phyloP scores from a whole-genome alignment of 2,329 filamentous ascomycete species.

The Grosmannia huntii region DNA sequence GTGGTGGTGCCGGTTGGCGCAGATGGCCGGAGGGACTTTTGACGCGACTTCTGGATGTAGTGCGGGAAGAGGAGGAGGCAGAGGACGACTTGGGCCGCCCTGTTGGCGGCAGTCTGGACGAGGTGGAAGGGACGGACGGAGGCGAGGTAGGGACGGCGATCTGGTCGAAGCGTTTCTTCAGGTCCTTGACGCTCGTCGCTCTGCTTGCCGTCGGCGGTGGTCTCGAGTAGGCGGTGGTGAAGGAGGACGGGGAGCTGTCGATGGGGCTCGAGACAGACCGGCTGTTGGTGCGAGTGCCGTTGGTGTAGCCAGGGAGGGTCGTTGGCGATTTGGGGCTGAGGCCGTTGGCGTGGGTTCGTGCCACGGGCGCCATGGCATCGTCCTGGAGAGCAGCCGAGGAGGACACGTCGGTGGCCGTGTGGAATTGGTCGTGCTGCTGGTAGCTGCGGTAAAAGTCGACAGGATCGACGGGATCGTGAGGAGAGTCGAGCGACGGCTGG shows the following conservation, averaged over 20 bases:
- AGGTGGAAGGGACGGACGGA: background rate
- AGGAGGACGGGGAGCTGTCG: slow-evolving; percentile 22
- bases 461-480: slow-evolving; percentile 2
- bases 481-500: background rate
- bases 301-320: slow-evolving; percentile 24
- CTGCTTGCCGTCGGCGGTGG: slow-evolving; percentile 16
- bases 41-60: background rate
- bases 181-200: slow-evolving; percentile 65
- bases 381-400: slow-evolving; percentile 4
- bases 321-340: slow-evolving; percentile 21
- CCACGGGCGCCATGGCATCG: slow-evolving; percentile 27
- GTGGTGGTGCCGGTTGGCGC: background rate
- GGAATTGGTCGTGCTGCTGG: background rate
- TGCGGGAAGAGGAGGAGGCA: background rate
- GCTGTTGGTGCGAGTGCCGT: slow-evolving; percentile 27
- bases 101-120: background rate
- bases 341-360: slow-evolving; percentile 38
- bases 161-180: slow-evolving; percentile 68
- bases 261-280: slow-evolving; percentile 46
- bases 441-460: slow-evolving; percentile 13
- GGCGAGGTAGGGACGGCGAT: slow-evolving; percentile 18
- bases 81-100: background rate
- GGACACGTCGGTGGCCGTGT: background rate
- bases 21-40: background rate
- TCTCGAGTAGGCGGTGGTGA: slow-evolving; percentile 5